A percentile compares a stretch with the other conserved stretches of the same genome.
Evolutionary conservation across 2,329 filamentous ascomycete genomes (phyloP).

Genomic region (Domatiomyces catenatus): DNA sequence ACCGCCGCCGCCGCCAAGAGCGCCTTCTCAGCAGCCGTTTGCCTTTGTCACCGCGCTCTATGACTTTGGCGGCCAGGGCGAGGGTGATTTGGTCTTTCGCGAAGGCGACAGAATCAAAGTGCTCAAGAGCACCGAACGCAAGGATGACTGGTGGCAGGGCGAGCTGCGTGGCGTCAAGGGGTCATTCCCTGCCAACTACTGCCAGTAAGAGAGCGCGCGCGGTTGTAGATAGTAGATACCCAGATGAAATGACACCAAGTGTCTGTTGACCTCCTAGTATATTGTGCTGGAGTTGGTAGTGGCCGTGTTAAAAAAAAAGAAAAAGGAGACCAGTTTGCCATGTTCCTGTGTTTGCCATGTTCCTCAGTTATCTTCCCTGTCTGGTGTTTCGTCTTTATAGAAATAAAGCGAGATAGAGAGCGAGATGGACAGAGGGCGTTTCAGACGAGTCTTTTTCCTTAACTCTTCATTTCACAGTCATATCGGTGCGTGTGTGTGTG

Average conservation of each 20-base stretch:
- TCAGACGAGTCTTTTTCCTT: neutral
- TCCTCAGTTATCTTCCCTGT: too few relatives aligned
- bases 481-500: neutral
- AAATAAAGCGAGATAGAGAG: too few relatives aligned
- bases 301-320: too few relatives aligned
- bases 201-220: constrained; percentile 20
- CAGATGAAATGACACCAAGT: neutral
- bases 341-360: too few relatives aligned
- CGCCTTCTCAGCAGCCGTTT: constrained; percentile 31
- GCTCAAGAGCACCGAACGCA: constrained; percentile 61
- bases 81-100: constrained; percentile 56
- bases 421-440: too few relatives aligned
- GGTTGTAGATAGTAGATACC: neutral
- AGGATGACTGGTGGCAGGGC: constrained; percentile 80
- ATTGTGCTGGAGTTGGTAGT: too few relatives aligned
- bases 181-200: constrained; percentile 74
- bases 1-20: constrained; percentile 54
- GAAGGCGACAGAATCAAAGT: constrained; percentile 67
- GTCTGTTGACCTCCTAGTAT: too few relatives aligned
- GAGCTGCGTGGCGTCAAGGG: constrained; percentile 54
- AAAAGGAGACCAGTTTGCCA: too few relatives aligned
- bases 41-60: constrained; percentile 57
- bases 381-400: too few relatives aligned
- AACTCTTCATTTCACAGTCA: neutral
- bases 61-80: constrained; percentile 54